A percentile compares a stretch with the other conserved stretches of the same genome.
phyloP scores from a whole-genome alignment of 1,139 yeast genomes.

The Suhomyces maxii region DNA sequence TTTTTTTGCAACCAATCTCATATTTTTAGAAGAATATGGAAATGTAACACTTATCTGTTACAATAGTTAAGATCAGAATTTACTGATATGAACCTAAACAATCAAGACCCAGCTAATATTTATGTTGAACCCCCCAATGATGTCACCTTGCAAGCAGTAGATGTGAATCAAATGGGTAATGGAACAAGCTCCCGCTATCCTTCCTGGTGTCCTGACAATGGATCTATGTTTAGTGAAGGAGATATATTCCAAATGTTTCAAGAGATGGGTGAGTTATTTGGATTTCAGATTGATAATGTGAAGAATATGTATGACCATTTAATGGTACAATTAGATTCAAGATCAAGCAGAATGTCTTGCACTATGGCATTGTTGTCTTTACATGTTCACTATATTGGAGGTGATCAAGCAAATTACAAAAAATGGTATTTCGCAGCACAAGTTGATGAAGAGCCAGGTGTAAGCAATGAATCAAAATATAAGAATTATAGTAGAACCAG shows the following conservation, averaged over 20 bases:
- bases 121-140: no score
- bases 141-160: neutral
- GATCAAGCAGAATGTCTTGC: constrained; percentile 65
- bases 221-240: constrained; percentile 21
- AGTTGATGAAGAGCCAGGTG: neutral
- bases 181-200: constrained; percentile 16
- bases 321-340: constrained; percentile 61
- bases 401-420: constrained; percentile 85
- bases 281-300: constrained; percentile 64
- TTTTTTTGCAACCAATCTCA: constrained; percentile 11
- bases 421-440: constrained; percentile 94
- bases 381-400: constrained; percentile 84
- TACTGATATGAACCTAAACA: constrained; percentile 6
- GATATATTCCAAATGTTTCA: constrained; percentile 20
- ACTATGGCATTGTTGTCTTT: constrained; percentile 54
- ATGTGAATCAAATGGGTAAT: no score
- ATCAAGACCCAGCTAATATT: constrained; percentile 4
- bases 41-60: no score
- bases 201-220: constrained; percentile 41
- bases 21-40: neutral
- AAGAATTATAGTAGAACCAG: neutral
- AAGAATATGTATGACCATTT: constrained; percentile 67
- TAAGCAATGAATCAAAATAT: constrained; percentile 2
- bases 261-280: constrained; percentile 56
- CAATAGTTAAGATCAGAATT: no score